These are phyloP conservation scores for Plenodomus lindquistii DNA, from an alignment of 2,329 filamentous ascomycete genomes.

Conservation along the genomic window DNA sequence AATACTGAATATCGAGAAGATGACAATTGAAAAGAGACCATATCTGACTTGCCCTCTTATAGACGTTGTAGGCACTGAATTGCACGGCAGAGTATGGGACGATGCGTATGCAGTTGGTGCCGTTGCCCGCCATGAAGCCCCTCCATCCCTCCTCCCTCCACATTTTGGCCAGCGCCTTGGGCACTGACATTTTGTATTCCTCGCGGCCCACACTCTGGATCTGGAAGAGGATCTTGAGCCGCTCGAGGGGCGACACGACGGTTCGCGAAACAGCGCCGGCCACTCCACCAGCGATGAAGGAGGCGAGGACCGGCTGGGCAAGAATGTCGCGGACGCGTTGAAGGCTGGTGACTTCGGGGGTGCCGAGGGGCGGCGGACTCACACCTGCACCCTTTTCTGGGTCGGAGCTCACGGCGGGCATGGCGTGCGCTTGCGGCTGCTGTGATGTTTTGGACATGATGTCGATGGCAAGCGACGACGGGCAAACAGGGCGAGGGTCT, in stretches of 20 bases:
- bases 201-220: conserved; percentile 87
- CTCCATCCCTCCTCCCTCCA: conserved; percentile 96
- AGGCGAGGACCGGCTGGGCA: conserved; percentile 83
- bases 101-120: conserved; percentile 97
- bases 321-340: conserved; percentile 49
- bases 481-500: conserved; percentile 19
- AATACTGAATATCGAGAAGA: background rate
- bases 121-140: conserved; percentile 97
- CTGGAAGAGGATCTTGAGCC: conserved; percentile 97
- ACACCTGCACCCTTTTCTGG: conserved; percentile 26
- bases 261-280: conserved; percentile 97
- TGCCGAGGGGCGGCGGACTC: conserved; percentile 23
- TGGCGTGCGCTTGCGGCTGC: conserved; percentile 19
- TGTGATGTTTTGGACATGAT: conserved; percentile 25
- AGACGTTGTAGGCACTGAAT: conserved; percentile 97
- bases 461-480: conserved; percentile 3
- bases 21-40: background rate
- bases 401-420: conserved; percentile 24
- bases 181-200: conserved; percentile 91
- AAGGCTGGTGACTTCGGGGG: conserved; percentile 21
- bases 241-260: conserved; percentile 92
- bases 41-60: conserved; percentile 73
- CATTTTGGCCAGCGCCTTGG: conserved; percentile 90
- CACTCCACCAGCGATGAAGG: conserved; percentile 91
- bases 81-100: conserved; percentile 98